phyloP scores from a whole-genome alignment of 2,329 filamentous ascomycete species.

The Penicillium crustosum region DNA sequence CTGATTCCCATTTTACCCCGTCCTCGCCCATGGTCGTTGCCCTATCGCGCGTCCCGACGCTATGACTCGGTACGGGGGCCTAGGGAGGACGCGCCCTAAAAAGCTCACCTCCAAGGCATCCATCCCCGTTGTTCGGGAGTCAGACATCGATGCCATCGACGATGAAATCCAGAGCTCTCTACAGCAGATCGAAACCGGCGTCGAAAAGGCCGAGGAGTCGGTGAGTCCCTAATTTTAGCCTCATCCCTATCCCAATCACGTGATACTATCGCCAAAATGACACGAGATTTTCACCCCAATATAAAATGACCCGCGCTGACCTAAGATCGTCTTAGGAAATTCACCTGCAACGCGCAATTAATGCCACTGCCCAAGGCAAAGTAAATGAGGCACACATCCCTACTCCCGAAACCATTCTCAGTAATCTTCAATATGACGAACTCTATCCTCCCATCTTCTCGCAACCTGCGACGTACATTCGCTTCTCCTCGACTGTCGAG shows the following conservation, averaged over 20 bases:
- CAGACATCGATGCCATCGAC: constrained; percentile 88
- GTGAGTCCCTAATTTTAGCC: constrained; percentile 61
- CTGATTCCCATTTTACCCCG: constrained; percentile 64
- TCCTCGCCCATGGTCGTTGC: constrained; percentile 46
- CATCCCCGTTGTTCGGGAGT: constrained; percentile 82
- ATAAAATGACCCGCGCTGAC: constrained; percentile 19
- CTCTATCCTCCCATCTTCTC: constrained; percentile 78
- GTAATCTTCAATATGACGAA: constrained; percentile 77
- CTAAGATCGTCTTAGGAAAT: constrained; percentile 66
- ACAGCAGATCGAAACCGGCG: constrained; percentile 87
- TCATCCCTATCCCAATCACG: constrained; percentile 41
- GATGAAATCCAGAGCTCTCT: constrained; percentile 78
- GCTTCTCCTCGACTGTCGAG: constrained; percentile 96
- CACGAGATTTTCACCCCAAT: constrained; percentile 34
- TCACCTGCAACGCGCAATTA: constrained; percentile 85
- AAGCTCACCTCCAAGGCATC: constrained; percentile 91
- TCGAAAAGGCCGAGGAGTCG: constrained; percentile 96
- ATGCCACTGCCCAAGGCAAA: constrained; percentile 61
- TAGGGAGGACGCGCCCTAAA: constrained; percentile 52
- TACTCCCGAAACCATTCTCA: constrained; percentile 63
- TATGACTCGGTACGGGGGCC: constrained; percentile 48
- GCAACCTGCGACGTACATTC: constrained; percentile 90
- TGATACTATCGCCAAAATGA: constrained; percentile 36
- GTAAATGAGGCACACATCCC: constrained; percentile 65
- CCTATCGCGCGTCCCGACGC: constrained; percentile 40